Base-by-base conservation (phyloP, 2,329 filamentous ascomycete species). In the Rutstroemia sp. region DNA sequence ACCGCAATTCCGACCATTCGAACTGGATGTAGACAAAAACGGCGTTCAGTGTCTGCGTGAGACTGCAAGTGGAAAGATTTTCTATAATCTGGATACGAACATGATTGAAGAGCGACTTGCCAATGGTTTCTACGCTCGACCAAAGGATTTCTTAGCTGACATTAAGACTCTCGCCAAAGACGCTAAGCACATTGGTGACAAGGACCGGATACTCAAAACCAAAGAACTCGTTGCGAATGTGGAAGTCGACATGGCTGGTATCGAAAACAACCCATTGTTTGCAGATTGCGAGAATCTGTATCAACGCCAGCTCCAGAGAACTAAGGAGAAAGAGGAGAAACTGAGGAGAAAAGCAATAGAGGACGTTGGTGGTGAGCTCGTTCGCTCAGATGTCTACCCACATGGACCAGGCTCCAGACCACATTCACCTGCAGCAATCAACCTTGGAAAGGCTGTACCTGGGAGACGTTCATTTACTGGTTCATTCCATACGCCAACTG, bases 91-190 rank as follows among this genome's bases (percentile, higher is more conserved):
- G 47, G 92, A 97, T 68, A 88, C 92, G 10, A 87, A 87, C 3
- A 92, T 88, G 1, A 96, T 99, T 53, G 94, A 99, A 74, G 91
- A 96, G 70, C 86, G 94, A n/a, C 77, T 99, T 37, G 95, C 91
- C 4, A 97, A 99, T 70, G 94, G 94, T 5, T 99, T 90, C 72
- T 99, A 99, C 72, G 90, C 91, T 64, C 84, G 92, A 10, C 90
- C 92, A 0, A 86, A 86, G 65, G 92, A 96, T 69, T 99, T 96
- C 68, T 73, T 95, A 51, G 85, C 85, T 42, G 94, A 99, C 69
- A 89, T 97, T 66, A 89, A 87, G 69, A 82, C 86, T 38, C 75
- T 99, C 5, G 86, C 87, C 21, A 92, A 90, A 69, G 94, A 99
- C 72, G 86, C 92, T 10, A 88, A 85, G 68, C 85, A 84, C 10